Evolutionary conservation across 148 eudicot genomes (phyloP), one percentile per base, ranked within the genome.

Genomic region (Cornus controversa): DNA sequence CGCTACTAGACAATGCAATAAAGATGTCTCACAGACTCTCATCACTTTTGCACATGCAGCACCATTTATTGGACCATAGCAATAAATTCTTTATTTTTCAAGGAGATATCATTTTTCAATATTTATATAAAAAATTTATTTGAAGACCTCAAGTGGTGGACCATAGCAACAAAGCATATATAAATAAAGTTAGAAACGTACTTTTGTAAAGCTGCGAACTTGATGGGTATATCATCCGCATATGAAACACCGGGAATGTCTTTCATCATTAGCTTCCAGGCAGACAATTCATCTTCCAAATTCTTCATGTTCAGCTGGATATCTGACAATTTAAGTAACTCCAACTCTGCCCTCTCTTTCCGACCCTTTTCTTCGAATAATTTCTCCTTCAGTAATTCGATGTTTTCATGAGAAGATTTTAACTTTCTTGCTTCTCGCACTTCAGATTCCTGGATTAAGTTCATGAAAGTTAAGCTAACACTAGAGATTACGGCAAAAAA

Each of bases 181-280:
- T 64, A 67, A 31, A 47, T 16, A 78, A 70, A 73, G 28, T 29
- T 70, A 69, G 45, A 76, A 71, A 80, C 91, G 73, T 85, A 96
- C 99, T 89, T 96, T 75, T 96, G 99, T 77, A 96, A 77, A 72
- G 91, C 85, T 78, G 85, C 91, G 86, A 93, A 87, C 87, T 92
- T 93, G 58, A 79, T 71, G 78, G 87, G 85, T 66, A 92, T 77
- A 75, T 92, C 99, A 80, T 92, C 97, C 54, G 92, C 88, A 72
- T 86, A 89, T 40, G 88, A 85, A 78, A 91, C 92, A 67, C 94
- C 97, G 72, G 97, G 98, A 80, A 96, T 83, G 73, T 91, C 91
- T 70, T 86, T 79, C 62, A 86, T 50, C 67, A 89, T 74, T 68
- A 83, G 85, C 85, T 89, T 92, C 98, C 97, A 96, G 74, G 85